Conservation (phyloP, 192 early-diverging fungal genomes). For the Podila verticillata region DNA sequence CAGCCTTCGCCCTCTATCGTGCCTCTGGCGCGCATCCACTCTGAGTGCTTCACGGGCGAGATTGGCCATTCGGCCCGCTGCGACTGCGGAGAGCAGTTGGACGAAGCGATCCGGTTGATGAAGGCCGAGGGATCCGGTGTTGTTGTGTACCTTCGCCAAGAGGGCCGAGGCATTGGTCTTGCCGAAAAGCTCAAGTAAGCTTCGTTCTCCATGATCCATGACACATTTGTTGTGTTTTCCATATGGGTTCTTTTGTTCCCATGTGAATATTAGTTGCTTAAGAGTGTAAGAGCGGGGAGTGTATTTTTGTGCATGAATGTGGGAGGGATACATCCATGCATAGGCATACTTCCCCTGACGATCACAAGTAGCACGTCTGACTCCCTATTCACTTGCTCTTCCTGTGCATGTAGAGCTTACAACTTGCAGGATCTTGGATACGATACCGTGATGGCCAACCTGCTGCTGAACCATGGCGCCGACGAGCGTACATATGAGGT, state of each 20-base stretch:
- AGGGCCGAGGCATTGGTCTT: constrained; percentile 95
- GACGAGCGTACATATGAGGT: constrained; percentile 95
- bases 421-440: constrained; percentile 96
- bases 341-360: no score
- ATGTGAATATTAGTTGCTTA: constrained; percentile 5
- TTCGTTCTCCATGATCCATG: constrained; percentile 1
- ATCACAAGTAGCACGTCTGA: not conserved
- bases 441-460: constrained; percentile 93
- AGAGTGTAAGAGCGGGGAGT: no score
- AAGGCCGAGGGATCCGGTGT: constrained; percentile 87
- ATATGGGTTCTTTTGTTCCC: not conserved
- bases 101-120: constrained; percentile 91
- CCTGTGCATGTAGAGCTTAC: constrained; percentile 76
- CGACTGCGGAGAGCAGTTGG: constrained; percentile 95
- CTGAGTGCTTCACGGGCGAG: constrained; percentile 97
- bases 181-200: constrained; percentile 90
- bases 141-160: constrained; percentile 94
- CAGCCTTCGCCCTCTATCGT: constrained; percentile 22
- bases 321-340: no score
- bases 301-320: no score
- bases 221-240: no score
- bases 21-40: constrained; percentile 93
- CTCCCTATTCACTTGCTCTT: constrained; percentile 3
- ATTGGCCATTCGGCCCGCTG: constrained; percentile 90
- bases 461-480: constrained; percentile 88